phyloP scores from a whole-genome alignment of 2,329 filamentous ascomycete genomes.

The Cadophora sp. region DNA sequence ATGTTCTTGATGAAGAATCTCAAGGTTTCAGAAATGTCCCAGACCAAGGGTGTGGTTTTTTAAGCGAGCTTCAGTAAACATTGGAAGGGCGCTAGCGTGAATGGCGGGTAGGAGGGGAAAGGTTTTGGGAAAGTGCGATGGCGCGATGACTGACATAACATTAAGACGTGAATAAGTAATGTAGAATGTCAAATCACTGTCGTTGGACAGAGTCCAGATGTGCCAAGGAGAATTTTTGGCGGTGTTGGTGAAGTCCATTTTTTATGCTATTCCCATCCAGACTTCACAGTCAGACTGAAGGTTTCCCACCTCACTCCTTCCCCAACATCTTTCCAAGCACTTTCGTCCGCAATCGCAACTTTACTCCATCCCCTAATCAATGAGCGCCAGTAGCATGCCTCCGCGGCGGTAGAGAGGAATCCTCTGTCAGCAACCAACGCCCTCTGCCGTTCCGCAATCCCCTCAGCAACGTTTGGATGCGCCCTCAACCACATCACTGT shows the following conservation, averaged over 20 bases:
- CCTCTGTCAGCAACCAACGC: constrained; percentile 51
- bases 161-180: neutral
- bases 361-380: constrained; percentile 55
- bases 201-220: too few relatives aligned
- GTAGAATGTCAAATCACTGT: neutral
- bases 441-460: constrained; percentile 56
- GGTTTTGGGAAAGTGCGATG: too few relatives aligned
- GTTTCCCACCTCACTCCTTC: constrained; percentile 41
- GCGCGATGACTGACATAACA: too few relatives aligned
- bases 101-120: too few relatives aligned
- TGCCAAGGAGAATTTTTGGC: neutral
- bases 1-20: constrained; percentile 22
- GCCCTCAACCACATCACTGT: constrained; percentile 54
- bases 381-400: constrained; percentile 60
- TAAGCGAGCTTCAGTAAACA: too few relatives aligned
- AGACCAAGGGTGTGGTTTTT: constrained; percentile 29
- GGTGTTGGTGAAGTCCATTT: neutral
- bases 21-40: constrained; percentile 24
- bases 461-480: constrained; percentile 51
- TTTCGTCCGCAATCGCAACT: constrained; percentile 48
- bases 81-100: too few relatives aligned
- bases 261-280: constrained; percentile 26
- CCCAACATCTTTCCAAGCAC: constrained; percentile 45
- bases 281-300: constrained; percentile 36
- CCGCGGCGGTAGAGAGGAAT: constrained; percentile 57